Conservation (phyloP, 176 grass and related monocot genomes). For the Avena sativa region DNA sequence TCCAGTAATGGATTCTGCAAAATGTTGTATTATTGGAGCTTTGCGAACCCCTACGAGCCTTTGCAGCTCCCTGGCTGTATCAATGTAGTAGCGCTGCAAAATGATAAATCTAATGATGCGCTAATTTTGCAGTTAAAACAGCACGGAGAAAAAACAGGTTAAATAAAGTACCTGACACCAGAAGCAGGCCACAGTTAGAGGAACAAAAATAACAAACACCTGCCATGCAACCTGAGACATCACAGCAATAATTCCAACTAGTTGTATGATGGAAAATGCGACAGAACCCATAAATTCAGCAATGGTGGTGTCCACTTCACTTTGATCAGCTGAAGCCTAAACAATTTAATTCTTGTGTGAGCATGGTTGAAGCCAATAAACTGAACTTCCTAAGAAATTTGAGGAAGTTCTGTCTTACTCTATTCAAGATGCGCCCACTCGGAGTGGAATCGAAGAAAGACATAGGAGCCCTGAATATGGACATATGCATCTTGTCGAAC, state of each 20-base stretch:
- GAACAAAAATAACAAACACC: conserved; percentile 80
- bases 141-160: conserved; percentile 11
- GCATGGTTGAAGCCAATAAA: conserved; percentile 22
- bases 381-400: conserved; percentile 15
- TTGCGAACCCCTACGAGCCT: conserved; percentile 44
- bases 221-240: conserved; percentile 96
- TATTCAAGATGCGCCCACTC: conserved; percentile 78
- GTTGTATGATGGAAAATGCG: conserved; percentile 74
- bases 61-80: not conserved
- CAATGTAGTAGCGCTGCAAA: conserved; percentile 82
- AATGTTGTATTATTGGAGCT: conserved; percentile 92
- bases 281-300: conserved; percentile 51
- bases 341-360: conserved; percentile 35
- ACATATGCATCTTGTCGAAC: conserved; percentile 78
- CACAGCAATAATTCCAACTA: conserved; percentile 81
- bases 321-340: conserved; percentile 88
- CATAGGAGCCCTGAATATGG: conserved; percentile 92
- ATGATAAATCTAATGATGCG: conserved; percentile 13
- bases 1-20: conserved; percentile 79
- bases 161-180: conserved; percentile 75
- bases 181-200: conserved; percentile 70
- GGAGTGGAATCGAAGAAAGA: conserved; percentile 93
- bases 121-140: not conserved
- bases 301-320: conserved; percentile 66
- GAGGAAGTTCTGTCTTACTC: conserved; percentile 51